Conservation (phyloP, 139 green algal genomes). For the Marvania coccoides region DNA sequence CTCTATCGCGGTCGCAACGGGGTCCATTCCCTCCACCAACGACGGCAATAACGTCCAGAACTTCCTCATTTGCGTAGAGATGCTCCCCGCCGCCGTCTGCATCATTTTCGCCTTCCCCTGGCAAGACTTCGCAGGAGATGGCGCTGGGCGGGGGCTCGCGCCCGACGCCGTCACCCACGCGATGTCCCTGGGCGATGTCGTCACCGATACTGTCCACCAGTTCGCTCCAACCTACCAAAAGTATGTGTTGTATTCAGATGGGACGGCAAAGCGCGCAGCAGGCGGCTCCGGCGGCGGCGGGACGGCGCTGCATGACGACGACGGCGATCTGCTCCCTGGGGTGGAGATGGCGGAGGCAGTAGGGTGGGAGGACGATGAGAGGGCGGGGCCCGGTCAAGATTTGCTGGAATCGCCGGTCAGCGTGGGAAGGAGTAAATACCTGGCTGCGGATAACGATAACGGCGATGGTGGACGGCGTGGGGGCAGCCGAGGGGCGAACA, state of each 20-base stretch:
- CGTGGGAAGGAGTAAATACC: background rate
- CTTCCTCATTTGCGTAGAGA: conserved; percentile 92
- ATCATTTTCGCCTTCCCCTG: conserved; percentile 88
- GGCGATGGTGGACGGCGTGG: background rate
- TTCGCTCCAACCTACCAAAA: conserved; percentile 88
- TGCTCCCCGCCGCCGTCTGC: conserved; percentile 71
- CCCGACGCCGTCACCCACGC: conserved; percentile 65
- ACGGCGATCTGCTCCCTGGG: background rate
- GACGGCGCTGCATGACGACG: background rate
- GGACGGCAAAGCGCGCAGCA: background rate
- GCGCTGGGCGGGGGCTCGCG: background rate
- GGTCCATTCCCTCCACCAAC: conserved; percentile 35
- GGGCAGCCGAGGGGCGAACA: background rate
- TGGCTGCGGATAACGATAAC: background rate
- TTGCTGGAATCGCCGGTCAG: background rate
- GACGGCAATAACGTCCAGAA: conserved; percentile 83
- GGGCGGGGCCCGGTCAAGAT: background rate
- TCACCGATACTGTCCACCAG: conserved; percentile 82
- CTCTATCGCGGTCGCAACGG: conserved; percentile 41
- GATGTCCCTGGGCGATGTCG: conserved; percentile 67
- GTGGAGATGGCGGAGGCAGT: background rate
- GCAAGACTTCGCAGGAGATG: conserved; percentile 55
- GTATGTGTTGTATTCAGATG: conserved; percentile 87
- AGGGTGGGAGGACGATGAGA: background rate
- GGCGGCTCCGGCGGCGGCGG: background rate